Base-by-base conservation (phyloP, 768 basidiomycete genomes). In the Boletus rubescentipes region DNA sequence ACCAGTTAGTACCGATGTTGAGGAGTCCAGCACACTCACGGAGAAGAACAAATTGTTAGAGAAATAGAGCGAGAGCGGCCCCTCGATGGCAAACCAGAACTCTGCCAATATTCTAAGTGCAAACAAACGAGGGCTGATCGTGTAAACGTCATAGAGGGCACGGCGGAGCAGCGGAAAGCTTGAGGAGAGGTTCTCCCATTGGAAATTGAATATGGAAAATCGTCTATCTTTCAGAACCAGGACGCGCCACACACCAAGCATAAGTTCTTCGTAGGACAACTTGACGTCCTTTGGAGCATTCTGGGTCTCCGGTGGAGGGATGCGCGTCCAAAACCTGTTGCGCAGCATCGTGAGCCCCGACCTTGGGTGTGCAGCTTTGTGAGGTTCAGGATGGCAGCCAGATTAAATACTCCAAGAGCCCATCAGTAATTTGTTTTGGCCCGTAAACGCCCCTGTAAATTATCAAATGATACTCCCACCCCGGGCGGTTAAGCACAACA, bases 161-260 rank as follows among this genome's bases (percentile, higher is more conserved):
- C 59, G 66, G 2, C 48, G 32, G 21, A 68, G 36, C 4, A 62
- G 35, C 0, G 45, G 42, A 10, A 58, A 8, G 9, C 23, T 29
- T 0, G 50, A 36, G 3, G 45, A 36, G 23, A 62, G 2, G 23
- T 38, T 16, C 14, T 51, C 36, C 55, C 51, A 64, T 16, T 46
- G 40, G 31, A 64, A 32, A 23, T 47, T 46, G 34, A 59, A 46
- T 3, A 54, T 20, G 14, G 32, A 38, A n/a, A 54, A 50, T 12
- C 14, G n/a, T 11, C 46, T 36, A 18, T 62, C 55, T 9, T 62
- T 58, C 18, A 46, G 18, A 15, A 67, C 34, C 9, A 64, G 49
- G 32, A 69, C 23, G 16, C 65, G 67, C 66, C 66, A 67, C 30
- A 67, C 48, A 11, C 66, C 66, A 30, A 67, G 52, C 6, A 9